Evolutionary conservation across 768 basidiomycete species (phyloP), one percentile per base, ranked within the genome.

Genomic region (Vishniacozyma victoriae): DNA sequence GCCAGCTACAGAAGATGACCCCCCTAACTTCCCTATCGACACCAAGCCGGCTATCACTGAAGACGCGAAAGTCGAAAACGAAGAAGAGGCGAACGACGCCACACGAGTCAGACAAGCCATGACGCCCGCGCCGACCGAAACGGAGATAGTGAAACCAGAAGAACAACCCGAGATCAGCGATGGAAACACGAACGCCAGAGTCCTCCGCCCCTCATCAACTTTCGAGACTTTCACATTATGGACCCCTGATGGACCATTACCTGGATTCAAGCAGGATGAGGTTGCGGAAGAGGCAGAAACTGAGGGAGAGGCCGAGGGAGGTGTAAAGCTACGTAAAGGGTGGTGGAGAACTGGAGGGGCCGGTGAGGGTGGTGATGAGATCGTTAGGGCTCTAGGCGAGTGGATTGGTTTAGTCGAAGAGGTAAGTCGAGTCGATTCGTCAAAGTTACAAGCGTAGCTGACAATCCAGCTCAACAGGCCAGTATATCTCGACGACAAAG

Each of bases 311-410:
- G 16, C n/a, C 14, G 20, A 23, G 11, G 42, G 42, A 15, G 52
- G 38, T 16, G 44, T 53, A 15, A 41, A 55, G 27, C 35, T 60
- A 13, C 16, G 46, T 2, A 52, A 55, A 38, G 57, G 62, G 11
- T 67, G 64, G 64, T 67, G 64, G 64, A 44, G 62, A 24, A 29
- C 35, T 5, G 64, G 62, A 13, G 64, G 64, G 20, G 59, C 52
- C 11, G 64, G 64, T 7, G 64, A 67, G 45, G 64, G 64, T 11
- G 64, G 64, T 7, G 62, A 67, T 44, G 64, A 67, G 41, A 44
- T 67, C 15, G 55, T 67, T 2, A 37, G 64, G 41, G 56, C 50
- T 16, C 46, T 67, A 53, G 64, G 64, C 5, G 64, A 67, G 36
- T 67, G 55, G 55, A 40, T 67, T 29, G 64, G 64, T 24, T 41